Base-by-base conservation (phyloP, 2,329 filamentous ascomycete species). In the Sporothrix mexicana region DNA sequence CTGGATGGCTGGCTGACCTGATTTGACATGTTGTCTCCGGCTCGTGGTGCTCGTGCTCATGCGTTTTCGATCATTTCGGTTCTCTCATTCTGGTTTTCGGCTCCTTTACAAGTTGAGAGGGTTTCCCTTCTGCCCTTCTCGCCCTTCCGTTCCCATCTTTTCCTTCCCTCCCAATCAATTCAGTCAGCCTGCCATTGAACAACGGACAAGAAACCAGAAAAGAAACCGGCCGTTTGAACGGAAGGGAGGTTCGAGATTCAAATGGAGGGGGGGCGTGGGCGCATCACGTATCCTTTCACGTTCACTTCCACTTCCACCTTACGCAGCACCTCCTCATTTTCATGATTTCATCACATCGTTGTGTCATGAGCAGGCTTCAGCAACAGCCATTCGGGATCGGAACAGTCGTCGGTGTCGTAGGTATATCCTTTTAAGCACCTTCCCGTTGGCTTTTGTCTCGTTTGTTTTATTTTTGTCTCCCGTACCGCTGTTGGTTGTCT, bases 391-490 rank as follows among this genome's bases (percentile, higher is more conserved):
- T 36, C 25, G 55, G 25, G 36, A 59, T 36, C 25, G 55, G 25
- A 59, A 17, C 55, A 15, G 3, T 45, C 8, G 36, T 45, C 61
- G n/a, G 4, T 47, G 10, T 20, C 17, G 55, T 45, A 23, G 23
- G 41, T 64, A n/a, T 45, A 13, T 41, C 57, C 30, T 15, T 62
- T 62, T 10, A n/a, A n/a, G 57, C 30, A 62, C 13, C 59, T 45
- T 6, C n/a, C 36, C n/a, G 36, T 20, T 43, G 17, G 36, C 17
- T 20, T 43, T 64, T 20, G 5, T 43, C 13, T 45, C 10, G 36
- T 36, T 61, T 61, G 59, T 20, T 43, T 62, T 62, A 43, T 41
- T 43, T 43, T 62, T 62, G 57, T 62, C 36, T n/a, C 17, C 57
- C 57, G 25, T 62, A 30, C 7, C 15, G 7, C 57, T 23, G 41